Evolutionary conservation across 805 yeast species (phyloP), one percentile per base, ranked within the genome.

Genomic region (Sungouiozyma intestinalis): DNA sequence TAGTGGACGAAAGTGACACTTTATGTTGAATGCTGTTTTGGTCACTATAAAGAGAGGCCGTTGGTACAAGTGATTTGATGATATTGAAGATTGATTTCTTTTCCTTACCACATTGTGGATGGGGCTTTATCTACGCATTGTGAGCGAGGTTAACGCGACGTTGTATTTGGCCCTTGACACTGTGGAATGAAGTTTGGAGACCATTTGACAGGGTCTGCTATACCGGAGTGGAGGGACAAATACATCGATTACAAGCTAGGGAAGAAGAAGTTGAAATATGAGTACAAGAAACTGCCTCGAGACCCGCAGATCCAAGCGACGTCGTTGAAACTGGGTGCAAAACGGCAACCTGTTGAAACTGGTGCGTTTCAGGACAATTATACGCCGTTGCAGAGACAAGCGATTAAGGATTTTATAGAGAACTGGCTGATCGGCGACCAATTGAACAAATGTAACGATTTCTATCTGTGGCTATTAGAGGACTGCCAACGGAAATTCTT

Each of bases 151-250:
- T n/a, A n/a, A n/a, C n/a, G n/a, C n/a, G n/a, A n/a, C n/a, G n/a
- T n/a, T n/a, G n/a, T n/a, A n/a, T n/a, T n/a, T n/a, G n/a, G n/a
- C n/a, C n/a, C n/a, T n/a, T n/a, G n/a, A 24, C 29, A 24, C 11
- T 24, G 6, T 24, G 11, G 29, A 24, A 79, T 79, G 85, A 79
- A 78, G 60, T 79, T 79, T 55, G 81, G 75, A n/a, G 82, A 76
- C 45, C 73, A 79, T 40, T 63, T 78, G 35, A 68, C 66, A 35
- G 80, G 77, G 27, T 77, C 78, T n/a, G 67, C 71, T 13, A 82
- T 83, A 43, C 95, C 96, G 3, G 94, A 83, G 54, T 88, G 97
- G 97, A 78, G 76, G 54, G 80, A 77, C 41, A 79, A 79, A 54
- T 88, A 88, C 55, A 69, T 88, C 29, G 82, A 85, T 54, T 81